A percentile compares a stretch with the other conserved stretches of the same genome.
Conservation (phyloP, 2,329 filamentous ascomycete genomes). For the Zalaria sp. region DNA sequence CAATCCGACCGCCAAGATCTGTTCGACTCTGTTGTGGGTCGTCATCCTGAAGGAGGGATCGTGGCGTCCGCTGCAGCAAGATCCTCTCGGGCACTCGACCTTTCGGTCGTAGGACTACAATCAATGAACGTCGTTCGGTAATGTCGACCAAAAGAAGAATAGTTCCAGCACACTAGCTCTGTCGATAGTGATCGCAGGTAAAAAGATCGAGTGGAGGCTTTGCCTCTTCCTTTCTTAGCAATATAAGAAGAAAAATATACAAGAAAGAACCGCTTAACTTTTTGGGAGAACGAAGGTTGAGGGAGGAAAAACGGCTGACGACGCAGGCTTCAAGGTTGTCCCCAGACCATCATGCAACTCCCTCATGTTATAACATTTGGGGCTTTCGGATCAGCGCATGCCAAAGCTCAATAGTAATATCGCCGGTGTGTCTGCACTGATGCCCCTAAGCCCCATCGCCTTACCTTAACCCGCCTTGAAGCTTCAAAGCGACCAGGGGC, state of each 20-base stretch:
- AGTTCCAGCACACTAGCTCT: neutral
- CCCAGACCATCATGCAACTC: neutral
- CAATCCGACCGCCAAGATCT: slow-evolving; percentile 12
- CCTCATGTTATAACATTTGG: neutral
- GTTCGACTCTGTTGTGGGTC: slow-evolving; percentile 1
- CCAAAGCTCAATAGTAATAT: neutral
- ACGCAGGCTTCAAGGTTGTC: neutral
- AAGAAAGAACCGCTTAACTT: too few species aligned
- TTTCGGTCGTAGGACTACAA: neutral
- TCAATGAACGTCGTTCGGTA: neutral
- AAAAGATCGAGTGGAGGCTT: too few species aligned
- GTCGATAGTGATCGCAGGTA: neutral
- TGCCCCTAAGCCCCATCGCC: too few species aligned
- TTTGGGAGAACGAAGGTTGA: neutral
- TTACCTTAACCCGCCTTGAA: too few species aligned
- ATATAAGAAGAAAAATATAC: neutral
- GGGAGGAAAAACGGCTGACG: neutral
- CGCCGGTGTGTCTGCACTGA: too few species aligned
- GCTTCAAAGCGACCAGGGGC: too few species aligned
- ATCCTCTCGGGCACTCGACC: neutral
- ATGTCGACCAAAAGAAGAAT: neutral
- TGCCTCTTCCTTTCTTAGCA: neutral
- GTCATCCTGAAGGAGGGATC: neutral
- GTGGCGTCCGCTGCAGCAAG: too few species aligned
- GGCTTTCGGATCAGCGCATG: neutral